Evolutionary conservation across 345 rosid genomes (phyloP).

Genomic region (Aethionema arabicum): DNA sequence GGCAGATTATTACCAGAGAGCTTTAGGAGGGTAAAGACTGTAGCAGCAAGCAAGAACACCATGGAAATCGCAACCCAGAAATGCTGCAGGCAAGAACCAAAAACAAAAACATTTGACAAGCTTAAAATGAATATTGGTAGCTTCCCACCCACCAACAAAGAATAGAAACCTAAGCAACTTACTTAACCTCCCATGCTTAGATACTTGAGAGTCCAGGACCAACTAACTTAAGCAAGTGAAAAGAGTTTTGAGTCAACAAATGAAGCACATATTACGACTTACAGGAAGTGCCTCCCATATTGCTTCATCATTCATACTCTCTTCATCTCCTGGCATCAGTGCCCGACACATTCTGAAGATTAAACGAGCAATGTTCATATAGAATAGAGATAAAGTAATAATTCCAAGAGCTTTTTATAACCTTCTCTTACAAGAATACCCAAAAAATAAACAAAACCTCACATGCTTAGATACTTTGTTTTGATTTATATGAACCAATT

Average conservation of each 20-base stretch:
- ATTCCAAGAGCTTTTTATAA: not conserved
- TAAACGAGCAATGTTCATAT: not conserved
- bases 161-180: too few species aligned
- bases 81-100: constrained; percentile 53
- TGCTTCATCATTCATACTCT: constrained; percentile 81
- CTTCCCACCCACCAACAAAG: constrained; percentile 14
- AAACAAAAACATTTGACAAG: constrained; percentile 6
- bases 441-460: not conserved
- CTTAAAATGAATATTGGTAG: constrained; percentile 10
- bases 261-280: constrained; percentile 37
- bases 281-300: constrained; percentile 98
- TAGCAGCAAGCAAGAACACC: constrained; percentile 93
- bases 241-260: not conserved
- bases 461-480: not conserved
- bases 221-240: constrained; percentile 14
- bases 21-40: constrained; percentile 85
- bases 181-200: too few species aligned
- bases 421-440: too few species aligned
- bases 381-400: not conserved
- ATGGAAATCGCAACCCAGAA: constrained; percentile 97
- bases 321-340: constrained; percentile 94
- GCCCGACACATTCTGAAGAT: constrained; percentile 86
- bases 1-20: constrained; percentile 63
- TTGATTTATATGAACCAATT: not conserved
- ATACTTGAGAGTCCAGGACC: constrained; percentile 4